A percentile compares a stretch with the other conserved stretches of the same genome.
phyloP scores from a whole-genome alignment of 106 monocot genomes.

The Acorus gramineus region DNA sequence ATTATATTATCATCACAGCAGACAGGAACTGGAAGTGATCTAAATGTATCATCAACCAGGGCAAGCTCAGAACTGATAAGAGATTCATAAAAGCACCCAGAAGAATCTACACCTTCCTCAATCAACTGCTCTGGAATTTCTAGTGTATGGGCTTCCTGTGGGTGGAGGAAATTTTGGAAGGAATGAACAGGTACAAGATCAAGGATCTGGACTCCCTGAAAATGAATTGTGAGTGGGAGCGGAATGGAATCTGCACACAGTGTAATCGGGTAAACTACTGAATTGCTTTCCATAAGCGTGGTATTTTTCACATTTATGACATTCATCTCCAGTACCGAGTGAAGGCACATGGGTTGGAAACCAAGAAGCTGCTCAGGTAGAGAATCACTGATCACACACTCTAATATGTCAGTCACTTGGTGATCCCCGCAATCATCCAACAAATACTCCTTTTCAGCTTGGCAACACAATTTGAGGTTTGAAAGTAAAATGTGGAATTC shows the following conservation, averaged over 20 bases:
- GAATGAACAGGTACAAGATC: conserved; percentile 31
- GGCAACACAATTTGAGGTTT: conserved; percentile 14
- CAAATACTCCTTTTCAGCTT: conserved; percentile 17
- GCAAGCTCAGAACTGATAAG: conserved; percentile 66
- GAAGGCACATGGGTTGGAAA: conserved; percentile 17
- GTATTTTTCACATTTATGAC: conserved; percentile 35
- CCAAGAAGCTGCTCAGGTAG: conserved; percentile 16
- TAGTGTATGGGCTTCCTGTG: conserved; percentile 12
- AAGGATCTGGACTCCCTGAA: conserved; percentile 63
- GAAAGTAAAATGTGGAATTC: conserved; percentile 32
- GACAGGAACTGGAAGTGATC: conserved; percentile 65
- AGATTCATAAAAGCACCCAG: conserved; percentile 40
- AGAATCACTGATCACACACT: conserved; percentile 18
- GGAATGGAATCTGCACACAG: conserved; percentile 31
- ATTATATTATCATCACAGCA: conserved; percentile 32
- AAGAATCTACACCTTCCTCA: conserved; percentile 25
- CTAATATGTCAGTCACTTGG: conserved; percentile 26
- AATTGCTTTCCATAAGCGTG: conserved; percentile 29
- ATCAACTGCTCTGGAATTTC: conserved; percentile 33
- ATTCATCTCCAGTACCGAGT: conserved; percentile 58
- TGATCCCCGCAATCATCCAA: conserved; percentile 25
- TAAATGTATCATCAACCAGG: conserved; percentile 73
- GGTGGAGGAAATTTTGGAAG: conserved; percentile 29
- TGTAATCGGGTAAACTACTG: conserved; percentile 30
- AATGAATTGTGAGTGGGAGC: conserved; percentile 41